Base-by-base conservation (phyloP, 164 flowering plant species). In the Santalum album region DNA sequence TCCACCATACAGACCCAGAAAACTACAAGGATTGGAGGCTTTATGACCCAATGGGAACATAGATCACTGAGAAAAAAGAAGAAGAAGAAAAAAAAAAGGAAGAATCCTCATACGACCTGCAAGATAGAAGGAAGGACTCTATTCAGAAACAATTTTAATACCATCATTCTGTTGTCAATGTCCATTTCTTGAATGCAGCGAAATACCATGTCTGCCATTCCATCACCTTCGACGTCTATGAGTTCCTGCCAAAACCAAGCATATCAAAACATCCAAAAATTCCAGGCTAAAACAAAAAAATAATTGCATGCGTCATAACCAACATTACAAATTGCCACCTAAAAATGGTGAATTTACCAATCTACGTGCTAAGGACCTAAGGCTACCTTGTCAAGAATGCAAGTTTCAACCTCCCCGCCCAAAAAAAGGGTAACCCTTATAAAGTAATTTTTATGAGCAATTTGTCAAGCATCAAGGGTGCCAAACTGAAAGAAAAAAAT, bases 111-210 rank as follows among this genome's bases (percentile, higher is more conserved):
- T 29, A 9, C 34, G 9, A 29, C 4, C 6, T 3, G 34, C 34
- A 9, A 29, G 6, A 29, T 29, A n/a, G n/a, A 29, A 29, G 34
- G 34, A 29, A 29, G 34, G 1, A 36, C 2, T 36, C 12, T 36
- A 36, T 14, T 36, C 43, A 6, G 24, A 52, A 44, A 53, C 11
- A 7, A 35, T 12, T 21, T 51, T 1, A 32, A 6, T 83, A 92
- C 99, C 96, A 83, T 80, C 99, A 89, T 92, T 18, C 97, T 71
- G 38, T 92, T 92, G 73, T 92, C 96, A 60, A 89, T 92, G 67
- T 89, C 99, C 97, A 89, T 92, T 71, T 92, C 97, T 71, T 89
- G 99, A 61, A 89, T 92, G 76, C 99, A 87, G 64, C 79, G 95
- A 58, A 92, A 92, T 55, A 92, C 99, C 97, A 92, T 92, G 61